These are phyloP conservation scores for Priceomyces carsonii DNA, from an alignment of 805 yeast genomes.

Conservation along the genomic window DNA sequence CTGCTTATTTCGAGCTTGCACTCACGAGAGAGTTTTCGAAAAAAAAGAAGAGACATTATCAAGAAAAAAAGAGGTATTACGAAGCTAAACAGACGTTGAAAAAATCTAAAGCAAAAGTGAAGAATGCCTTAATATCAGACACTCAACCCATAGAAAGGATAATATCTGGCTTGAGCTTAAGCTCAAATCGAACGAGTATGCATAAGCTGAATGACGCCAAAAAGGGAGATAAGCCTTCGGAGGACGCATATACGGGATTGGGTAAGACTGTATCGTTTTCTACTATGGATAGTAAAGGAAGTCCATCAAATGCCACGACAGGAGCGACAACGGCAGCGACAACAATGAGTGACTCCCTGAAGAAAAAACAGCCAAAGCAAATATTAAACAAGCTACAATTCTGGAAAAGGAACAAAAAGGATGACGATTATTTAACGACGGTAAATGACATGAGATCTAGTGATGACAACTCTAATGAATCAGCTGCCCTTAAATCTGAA, in stretches of 20 bases:
- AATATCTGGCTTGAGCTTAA: constrained; percentile 35
- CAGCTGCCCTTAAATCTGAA: too few species aligned
- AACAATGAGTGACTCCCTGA: constrained; percentile 9
- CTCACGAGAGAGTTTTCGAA: constrained; percentile 51
- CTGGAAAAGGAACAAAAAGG: constrained; percentile 30
- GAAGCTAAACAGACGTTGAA: constrained; percentile 32
- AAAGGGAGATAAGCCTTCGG: constrained; percentile 1
- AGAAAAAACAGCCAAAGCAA: constrained; percentile 20
- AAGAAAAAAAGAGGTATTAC: constrained; percentile 31
- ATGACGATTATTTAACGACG: constrained; percentile 7
- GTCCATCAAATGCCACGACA: constrained; percentile 10
- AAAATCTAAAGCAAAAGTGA: constrained; percentile 34
- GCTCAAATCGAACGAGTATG: constrained; percentile 19
- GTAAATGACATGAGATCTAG: too few species aligned
- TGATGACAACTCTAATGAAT: too few species aligned
- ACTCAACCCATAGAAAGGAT: constrained; percentile 40
- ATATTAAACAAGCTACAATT: constrained; percentile 36
- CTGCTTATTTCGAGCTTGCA: constrained; percentile 73
- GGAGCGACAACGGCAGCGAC: constrained; percentile 9
- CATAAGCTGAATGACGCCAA: constrained; percentile 1
- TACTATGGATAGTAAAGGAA: constrained; percentile 17
- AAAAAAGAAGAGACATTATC: constrained; percentile 31
- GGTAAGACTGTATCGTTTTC: constrained; percentile 23
- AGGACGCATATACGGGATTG: neutral
- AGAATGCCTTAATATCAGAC: constrained; percentile 37